Evolutionary conservation across 768 basidiomycete genomes (phyloP).

Genomic region (Lentinula detonsa): DNA sequence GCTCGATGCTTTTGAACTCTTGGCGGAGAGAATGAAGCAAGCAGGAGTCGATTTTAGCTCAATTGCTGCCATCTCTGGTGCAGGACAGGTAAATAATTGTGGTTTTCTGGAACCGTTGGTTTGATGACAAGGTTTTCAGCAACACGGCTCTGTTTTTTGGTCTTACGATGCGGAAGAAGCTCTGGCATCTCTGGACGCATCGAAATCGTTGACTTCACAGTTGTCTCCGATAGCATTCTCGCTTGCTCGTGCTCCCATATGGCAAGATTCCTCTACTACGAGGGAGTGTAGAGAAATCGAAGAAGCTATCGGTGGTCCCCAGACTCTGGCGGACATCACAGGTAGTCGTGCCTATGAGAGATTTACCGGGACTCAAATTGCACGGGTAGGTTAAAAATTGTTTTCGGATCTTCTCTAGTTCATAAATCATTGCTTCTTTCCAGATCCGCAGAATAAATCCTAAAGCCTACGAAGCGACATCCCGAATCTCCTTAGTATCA

Average conservation of each 20-base stretch:
- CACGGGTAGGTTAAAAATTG: slow-evolving; percentile 42
- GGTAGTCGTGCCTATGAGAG: slow-evolving; percentile 84
- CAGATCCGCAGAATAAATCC: slow-evolving; percentile 55
- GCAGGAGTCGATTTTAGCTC: slow-evolving; percentile 52
- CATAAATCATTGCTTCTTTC: neutral
- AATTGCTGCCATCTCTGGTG: slow-evolving; percentile 67
- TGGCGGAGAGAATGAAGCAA: slow-evolving; percentile 56
- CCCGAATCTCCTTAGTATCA: slow-evolving; percentile 72
- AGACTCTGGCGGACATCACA: slow-evolving; percentile 65
- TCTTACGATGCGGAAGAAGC: slow-evolving; percentile 44
- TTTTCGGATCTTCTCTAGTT: neutral
- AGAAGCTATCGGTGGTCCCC: slow-evolving; percentile 59
- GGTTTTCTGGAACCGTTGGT: neutral
- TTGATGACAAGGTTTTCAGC: slow-evolving; percentile 33
- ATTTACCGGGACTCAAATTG: slow-evolving; percentile 84
- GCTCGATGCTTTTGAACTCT: slow-evolving; percentile 78
- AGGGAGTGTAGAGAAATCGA: slow-evolving; percentile 68
- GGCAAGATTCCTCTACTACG: slow-evolving; percentile 88
- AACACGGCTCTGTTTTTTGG: slow-evolving; percentile 90
- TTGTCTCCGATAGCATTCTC: slow-evolving; percentile 64
- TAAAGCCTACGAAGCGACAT: slow-evolving; percentile 50
- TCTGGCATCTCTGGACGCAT: slow-evolving; percentile 48
- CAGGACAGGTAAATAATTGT: slow-evolving; percentile 55
- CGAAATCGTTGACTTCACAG: slow-evolving; percentile 48
- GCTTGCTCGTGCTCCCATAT: slow-evolving; percentile 66